A percentile compares a stretch with the other conserved stretches of the same genome.
Conservation (phyloP, 1,284 basidiomycete species). For the Puccinia novopanici region DNA sequence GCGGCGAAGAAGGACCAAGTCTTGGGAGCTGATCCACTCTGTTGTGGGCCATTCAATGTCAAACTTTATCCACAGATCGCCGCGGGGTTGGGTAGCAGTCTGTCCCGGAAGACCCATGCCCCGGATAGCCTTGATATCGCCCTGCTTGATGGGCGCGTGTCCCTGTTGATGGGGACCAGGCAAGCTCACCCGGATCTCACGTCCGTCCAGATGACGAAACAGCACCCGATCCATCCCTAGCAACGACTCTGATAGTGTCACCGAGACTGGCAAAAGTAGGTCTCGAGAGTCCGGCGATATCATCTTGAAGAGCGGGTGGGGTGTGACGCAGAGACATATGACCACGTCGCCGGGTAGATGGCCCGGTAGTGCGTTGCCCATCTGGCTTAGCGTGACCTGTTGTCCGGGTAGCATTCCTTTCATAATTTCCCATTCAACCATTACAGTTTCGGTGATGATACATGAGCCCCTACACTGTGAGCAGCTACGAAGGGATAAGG, state of each 20-base stretch:
- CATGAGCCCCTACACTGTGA: constrained; percentile 28
- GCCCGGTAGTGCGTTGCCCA: constrained; percentile 30
- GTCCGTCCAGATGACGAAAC: constrained; percentile 83
- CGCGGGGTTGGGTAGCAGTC: constrained; percentile 68
- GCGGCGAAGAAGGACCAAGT: neutral
- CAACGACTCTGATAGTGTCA: constrained; percentile 88
- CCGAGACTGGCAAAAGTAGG: constrained; percentile 60
- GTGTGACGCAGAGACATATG: constrained; percentile 12
- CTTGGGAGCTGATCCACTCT: constrained; percentile 65
- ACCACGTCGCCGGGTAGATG: constrained; percentile 39
- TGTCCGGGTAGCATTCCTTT: constrained; percentile 39
- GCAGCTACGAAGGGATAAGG: constrained; percentile 1
- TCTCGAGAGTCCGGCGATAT: constrained; percentile 58
- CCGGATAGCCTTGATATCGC: constrained; percentile 71
- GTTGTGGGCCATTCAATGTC: constrained; percentile 80
- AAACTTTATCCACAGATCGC: constrained; percentile 78
- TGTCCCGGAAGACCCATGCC: constrained; percentile 79
- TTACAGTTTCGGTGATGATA: neutral
- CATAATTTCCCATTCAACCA: constrained; percentile 24
- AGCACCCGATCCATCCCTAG: constrained; percentile 84
- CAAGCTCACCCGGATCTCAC: constrained; percentile 74
- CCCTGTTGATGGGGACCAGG: constrained; percentile 61
- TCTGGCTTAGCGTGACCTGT: neutral
- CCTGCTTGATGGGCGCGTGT: constrained; percentile 74
- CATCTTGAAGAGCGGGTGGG: constrained; percentile 35